phyloP scores from a whole-genome alignment of 805 yeast species.

The Teunomyces panamensis region DNA sequence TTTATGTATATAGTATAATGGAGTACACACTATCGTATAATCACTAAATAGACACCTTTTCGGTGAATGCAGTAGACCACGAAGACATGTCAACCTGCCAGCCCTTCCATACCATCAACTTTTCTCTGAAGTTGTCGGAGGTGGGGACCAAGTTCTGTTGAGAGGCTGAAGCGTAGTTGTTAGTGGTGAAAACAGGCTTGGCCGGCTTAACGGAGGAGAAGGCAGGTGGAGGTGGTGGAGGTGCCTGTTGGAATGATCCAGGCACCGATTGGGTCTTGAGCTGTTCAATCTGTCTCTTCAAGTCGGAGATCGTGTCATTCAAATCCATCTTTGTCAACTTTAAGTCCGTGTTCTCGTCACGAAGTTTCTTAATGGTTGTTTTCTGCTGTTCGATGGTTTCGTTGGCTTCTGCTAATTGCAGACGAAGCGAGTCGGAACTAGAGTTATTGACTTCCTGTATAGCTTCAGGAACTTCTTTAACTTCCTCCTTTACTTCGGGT shows the following conservation, averaged over 20 bases:
- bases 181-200: constrained; percentile 26
- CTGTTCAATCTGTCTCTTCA: constrained; percentile 21
- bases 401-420: constrained; percentile 2
- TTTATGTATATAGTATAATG: constrained; percentile 7
- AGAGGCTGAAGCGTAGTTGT: constrained; percentile 28
- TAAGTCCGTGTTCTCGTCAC: constrained; percentile 43
- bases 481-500: not conserved
- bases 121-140: constrained; percentile 54
- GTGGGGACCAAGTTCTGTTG: constrained; percentile 18
- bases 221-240: constrained; percentile 2
- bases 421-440: not conserved
- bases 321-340: constrained; percentile 38
- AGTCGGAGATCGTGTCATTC: constrained; percentile 29
- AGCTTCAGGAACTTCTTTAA: not conserved
- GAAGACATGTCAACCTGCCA: constrained; percentile 85
- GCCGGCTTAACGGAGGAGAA: constrained; percentile 20
- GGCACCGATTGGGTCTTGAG: constrained; percentile 9
- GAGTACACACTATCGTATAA: not conserved
- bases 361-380: constrained; percentile 31
- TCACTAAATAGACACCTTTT: constrained; percentile 27
- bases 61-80: constrained; percentile 68
- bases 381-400: constrained; percentile 29
- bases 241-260: constrained; percentile 3
- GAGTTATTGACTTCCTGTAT: constrained; percentile 2
- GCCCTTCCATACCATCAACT: constrained; percentile 69